phyloP scores from a whole-genome alignment of 108 stramenopile genomes.

The Nitzschia palea region DNA sequence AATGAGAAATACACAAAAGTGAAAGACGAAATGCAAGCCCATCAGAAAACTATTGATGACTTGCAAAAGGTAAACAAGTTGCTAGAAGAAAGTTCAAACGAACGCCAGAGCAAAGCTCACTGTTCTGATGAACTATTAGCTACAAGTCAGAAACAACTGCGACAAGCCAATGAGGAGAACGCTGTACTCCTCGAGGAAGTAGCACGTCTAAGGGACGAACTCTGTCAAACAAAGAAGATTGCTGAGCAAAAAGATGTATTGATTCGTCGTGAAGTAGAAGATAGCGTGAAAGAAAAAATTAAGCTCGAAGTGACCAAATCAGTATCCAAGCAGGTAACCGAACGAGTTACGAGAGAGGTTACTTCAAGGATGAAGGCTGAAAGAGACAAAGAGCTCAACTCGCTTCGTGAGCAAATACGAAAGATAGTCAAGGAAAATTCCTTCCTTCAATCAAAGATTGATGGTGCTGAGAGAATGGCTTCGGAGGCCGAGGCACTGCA shows the following conservation, averaged over 20 bases:
- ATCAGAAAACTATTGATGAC: conserved; percentile 2
- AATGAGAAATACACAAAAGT: neutral
- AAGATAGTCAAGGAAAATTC: conserved; percentile 19
- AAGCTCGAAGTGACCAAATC: neutral
- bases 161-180: conserved; percentile 1
- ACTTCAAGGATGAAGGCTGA: conserved; percentile 7
- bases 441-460: neutral
- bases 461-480: neutral
- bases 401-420: conserved; percentile 14
- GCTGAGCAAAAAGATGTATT: conserved; percentile 14
- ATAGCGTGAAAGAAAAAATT: conserved; percentile 17
- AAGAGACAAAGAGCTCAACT: conserved; percentile 20
- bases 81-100: neutral
- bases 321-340: conserved; percentile 13
- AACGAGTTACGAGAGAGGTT: conserved; percentile 17
- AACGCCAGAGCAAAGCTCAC: neutral
- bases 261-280: conserved; percentile 17
- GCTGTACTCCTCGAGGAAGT: conserved; percentile 14
- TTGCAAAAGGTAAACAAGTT: conserved; percentile 8
- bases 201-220: conserved; percentile 13
- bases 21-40: neutral
- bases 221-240: conserved; percentile 15
- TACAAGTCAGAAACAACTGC: conserved; percentile 12
- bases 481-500: neutral
- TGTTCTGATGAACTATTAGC: neutral